Base-by-base conservation (phyloP, 495 filamentous ascomycete species). In the Xylaria castorea region DNA sequence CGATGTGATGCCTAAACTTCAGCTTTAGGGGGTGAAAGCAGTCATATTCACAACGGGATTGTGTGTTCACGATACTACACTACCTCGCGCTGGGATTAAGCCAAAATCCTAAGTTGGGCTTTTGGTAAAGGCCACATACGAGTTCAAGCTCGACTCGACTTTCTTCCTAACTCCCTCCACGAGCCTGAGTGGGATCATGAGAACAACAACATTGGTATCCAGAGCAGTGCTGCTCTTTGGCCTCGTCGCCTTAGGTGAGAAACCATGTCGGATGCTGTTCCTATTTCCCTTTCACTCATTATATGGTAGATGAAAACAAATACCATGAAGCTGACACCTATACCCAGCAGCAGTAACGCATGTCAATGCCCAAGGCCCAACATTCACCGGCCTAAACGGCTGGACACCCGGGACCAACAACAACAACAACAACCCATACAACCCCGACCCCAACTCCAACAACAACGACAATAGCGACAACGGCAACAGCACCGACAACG, bases 241-340 rank as follows among this genome's bases (percentile, higher is more conserved):
- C 61, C 60, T 71, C 5, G 5, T 62, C 9, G 38, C 36, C 48
- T 32, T 65, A 40, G 69, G 69, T 71, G 40, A 65, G 68, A 44
- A 42, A n/a, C 16, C 44, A 3, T 16, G 6, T 66, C 27, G 1
- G 7, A 8, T n/a, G 34, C 16, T 50, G 1, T n/a, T 32, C 27
- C 14, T 36, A 0, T 11, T 11, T 1, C 58, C 20, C 34, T 38
- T 61, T 40, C 18, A 6, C 53, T 57, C 27, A 57, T 57, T 0
- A 18, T 1, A 18, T 30, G n/a, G 5, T 3, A 7, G 16, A 38
- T 20, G 14, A 36, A 12, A n/a, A n/a, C n/a, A 44, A 1, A 14
- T 20, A 7, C 6, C 9, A 22, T 12, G 11, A 38, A 44, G 12
- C 32, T 71, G 14, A 71, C 42, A 12, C 42, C 9, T 1, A 16